phyloP scores from a whole-genome alignment of 129 eudicot species.

The Pittosporum tobira region DNA sequence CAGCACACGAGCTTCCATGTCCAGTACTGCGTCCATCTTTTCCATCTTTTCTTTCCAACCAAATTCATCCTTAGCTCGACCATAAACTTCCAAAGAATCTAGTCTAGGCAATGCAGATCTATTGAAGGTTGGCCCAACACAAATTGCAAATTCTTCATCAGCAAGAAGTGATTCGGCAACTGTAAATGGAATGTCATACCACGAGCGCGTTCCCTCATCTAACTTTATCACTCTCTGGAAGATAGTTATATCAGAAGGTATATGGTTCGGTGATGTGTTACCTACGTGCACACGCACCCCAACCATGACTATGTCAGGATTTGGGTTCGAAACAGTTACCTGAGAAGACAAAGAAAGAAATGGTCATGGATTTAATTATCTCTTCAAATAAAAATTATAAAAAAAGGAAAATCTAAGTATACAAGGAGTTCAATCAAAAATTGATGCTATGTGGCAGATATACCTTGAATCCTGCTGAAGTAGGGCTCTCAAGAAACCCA shows the following conservation, averaged over 20 bases:
- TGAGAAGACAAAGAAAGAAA: constrained; percentile 19
- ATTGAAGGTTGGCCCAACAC: constrained; percentile 69
- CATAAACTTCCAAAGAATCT: constrained; percentile 87
- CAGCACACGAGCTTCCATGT: constrained; percentile 94
- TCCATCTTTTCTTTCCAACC: constrained; percentile 99
- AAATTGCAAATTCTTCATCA: constrained; percentile 77
- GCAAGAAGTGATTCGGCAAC: constrained; percentile 98
- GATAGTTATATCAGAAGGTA: constrained; percentile 89
- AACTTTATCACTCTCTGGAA: constrained; percentile 85
- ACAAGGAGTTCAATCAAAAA: no score
- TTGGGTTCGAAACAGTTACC: constrained; percentile 77
- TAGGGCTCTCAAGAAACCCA: constrained; percentile 87
- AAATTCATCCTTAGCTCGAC: constrained; percentile 95
- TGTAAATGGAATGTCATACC: constrained; percentile 97
- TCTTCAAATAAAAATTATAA: background rate
- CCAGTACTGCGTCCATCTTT: constrained; percentile 93
- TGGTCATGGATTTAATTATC: background rate
- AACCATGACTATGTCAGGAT: constrained; percentile 97
- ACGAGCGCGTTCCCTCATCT: constrained; percentile 94
- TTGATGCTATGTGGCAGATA: background rate
- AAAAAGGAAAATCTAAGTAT: no score
- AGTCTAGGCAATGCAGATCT: constrained; percentile 77
- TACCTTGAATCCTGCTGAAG: constrained; percentile 91
- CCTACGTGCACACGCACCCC: constrained; percentile 95
- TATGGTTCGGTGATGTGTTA: constrained; percentile 82